phyloP scores from a whole-genome alignment of 345 rosid species.

The Gossypium herbaceum region DNA sequence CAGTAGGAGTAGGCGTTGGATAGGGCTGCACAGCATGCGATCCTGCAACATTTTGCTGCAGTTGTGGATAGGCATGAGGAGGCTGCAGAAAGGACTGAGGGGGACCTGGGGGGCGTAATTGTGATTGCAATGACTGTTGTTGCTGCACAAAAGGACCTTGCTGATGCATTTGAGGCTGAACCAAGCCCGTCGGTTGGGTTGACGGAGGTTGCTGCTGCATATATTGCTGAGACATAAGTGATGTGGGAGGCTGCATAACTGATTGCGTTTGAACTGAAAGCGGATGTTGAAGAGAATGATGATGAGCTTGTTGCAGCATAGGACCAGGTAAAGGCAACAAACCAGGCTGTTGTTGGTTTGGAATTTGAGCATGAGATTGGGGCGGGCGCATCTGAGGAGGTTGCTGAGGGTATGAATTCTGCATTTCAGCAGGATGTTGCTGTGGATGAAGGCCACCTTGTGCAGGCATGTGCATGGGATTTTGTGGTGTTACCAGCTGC shows the following conservation, averaged over 20 bases:
- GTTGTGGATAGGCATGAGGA: conserved; percentile 33
- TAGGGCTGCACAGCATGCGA: conserved; percentile 27
- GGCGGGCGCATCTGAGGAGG: conserved; percentile 38
- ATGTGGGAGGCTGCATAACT: conserved; percentile 40
- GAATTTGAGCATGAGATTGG: conserved; percentile 33
- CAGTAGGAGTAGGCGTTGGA: conserved; percentile 31
- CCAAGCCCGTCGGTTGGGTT: conserved; percentile 35
- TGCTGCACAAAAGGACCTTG: conserved; percentile 40
- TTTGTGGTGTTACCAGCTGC: conserved; percentile 37
- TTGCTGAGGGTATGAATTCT: conserved; percentile 43
- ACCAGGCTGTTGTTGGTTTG: conserved; percentile 41
- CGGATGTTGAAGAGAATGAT: conserved; percentile 40
- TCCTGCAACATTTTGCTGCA: conserved; percentile 34
- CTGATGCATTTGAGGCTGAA: conserved; percentile 37
- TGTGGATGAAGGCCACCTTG: conserved; percentile 38
- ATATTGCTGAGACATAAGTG: conserved; percentile 40
- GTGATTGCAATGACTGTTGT: conserved; percentile 39
- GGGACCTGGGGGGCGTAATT: conserved; percentile 38
- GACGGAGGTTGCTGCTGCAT: conserved; percentile 42
- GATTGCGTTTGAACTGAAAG: conserved; percentile 36
- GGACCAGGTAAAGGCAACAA: conserved; percentile 34
- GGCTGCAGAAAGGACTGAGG: conserved; percentile 30
- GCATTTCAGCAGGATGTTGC: conserved; percentile 39
- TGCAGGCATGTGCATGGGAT: conserved; percentile 27
- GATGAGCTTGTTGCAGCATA: conserved; percentile 31